Evolutionary conservation across 108 stramenopile species (phyloP).

Genomic region (Pseudonitzschia pungens): DNA sequence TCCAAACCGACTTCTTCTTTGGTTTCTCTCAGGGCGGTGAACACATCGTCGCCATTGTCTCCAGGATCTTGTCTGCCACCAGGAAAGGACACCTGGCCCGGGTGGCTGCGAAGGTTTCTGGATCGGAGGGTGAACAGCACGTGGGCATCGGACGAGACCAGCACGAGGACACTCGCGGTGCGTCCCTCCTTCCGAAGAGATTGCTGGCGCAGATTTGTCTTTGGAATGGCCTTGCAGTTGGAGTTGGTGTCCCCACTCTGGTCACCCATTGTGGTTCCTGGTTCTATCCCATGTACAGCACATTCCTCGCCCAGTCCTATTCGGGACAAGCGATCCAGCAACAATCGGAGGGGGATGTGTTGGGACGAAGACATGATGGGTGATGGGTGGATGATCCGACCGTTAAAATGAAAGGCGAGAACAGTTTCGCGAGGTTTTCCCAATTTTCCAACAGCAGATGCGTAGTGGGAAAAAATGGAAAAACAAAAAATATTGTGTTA

Average conservation of each 20-base stretch:
- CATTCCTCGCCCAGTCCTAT: not conserved
- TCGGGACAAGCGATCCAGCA: not conserved
- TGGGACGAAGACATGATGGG: no score
- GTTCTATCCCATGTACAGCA: not conserved
- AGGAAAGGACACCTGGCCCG: conserved; percentile 75
- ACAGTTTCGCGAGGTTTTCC: no score
- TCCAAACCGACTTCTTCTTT: conserved; percentile 71
- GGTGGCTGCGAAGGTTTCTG: conserved; percentile 48
- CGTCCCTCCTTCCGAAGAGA: not conserved
- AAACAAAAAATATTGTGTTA: conserved; percentile 2
- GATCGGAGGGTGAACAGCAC: conserved; percentile 66
- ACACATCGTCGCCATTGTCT: conserved; percentile 53
- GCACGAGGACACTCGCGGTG: conserved; percentile 23
- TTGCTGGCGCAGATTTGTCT: conserved; percentile 6
- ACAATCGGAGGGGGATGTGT: no score
- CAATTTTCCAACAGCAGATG: no score
- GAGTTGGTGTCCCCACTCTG: no score
- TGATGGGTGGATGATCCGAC: not conserved
- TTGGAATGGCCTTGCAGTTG: not conserved
- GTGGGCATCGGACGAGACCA: conserved; percentile 26
- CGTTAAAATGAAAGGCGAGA: no score
- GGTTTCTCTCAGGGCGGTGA: conserved; percentile 66
- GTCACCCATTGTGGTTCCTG: no score
- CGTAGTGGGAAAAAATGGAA: not conserved
- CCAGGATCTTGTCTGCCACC: conserved; percentile 66